These are phyloP conservation scores for Juglanconis oblonga DNA, from an alignment of 2,329 filamentous ascomycete genomes.

Conservation along the genomic window DNA sequence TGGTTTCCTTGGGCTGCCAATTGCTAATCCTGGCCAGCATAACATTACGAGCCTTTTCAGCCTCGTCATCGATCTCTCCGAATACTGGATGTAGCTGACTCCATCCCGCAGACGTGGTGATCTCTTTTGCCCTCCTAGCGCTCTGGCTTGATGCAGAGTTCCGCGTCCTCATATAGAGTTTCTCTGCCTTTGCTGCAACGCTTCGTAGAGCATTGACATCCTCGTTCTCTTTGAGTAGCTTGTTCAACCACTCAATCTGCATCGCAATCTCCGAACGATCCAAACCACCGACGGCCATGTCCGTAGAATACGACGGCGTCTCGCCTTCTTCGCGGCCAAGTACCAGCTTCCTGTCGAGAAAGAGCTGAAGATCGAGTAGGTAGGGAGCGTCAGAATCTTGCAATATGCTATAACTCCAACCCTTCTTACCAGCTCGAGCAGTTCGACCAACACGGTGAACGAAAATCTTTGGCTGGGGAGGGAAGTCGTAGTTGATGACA, in stretches of 20 bases:
- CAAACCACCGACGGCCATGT: slow-evolving; percentile 79
- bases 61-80: slow-evolving; percentile 60
- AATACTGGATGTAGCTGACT: slow-evolving; percentile 79
- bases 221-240: slow-evolving; percentile 69
- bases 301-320: slow-evolving; percentile 69
- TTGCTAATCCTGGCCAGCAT: slow-evolving; percentile 88
- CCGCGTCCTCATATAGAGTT: slow-evolving; percentile 84
- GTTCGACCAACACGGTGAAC: slow-evolving; percentile 95
- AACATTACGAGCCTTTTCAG: slow-evolving; percentile 71
- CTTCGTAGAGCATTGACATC: slow-evolving; percentile 69
- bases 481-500: slow-evolving; percentile 98
- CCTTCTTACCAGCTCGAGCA: slow-evolving; percentile 84
- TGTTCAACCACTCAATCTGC: slow-evolving; percentile 79
- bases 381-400: slow-evolving; percentile 87
- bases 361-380: slow-evolving; percentile 88
- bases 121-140: slow-evolving; percentile 78
- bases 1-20: slow-evolving; percentile 86
- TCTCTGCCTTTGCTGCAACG: slow-evolving; percentile 86
- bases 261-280: slow-evolving; percentile 70
- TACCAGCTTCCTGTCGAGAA: slow-evolving; percentile 80
- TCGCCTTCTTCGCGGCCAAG: slow-evolving; percentile 62
- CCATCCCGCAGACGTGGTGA: slow-evolving; percentile 69
- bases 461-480: slow-evolving; percentile 93
- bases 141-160: slow-evolving; percentile 89
- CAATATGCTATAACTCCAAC: slow-evolving; percentile 94